These are phyloP conservation scores for Candida maris DNA, from an alignment of 805 yeast species.

Conservation along the genomic window DNA sequence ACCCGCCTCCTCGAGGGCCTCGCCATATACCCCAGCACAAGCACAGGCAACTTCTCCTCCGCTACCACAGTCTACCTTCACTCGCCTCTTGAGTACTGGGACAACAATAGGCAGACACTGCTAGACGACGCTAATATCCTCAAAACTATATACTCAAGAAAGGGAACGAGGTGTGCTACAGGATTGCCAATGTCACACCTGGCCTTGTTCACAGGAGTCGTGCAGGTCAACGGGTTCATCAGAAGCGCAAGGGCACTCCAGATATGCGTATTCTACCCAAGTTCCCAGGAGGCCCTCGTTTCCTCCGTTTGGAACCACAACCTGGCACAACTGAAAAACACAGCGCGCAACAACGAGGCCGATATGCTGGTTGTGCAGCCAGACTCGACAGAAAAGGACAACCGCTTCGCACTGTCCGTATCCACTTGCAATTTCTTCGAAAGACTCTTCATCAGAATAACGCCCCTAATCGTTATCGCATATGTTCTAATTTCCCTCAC, in stretches of 20 bases:
- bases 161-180: constrained; percentile 17
- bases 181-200: constrained; percentile 26
- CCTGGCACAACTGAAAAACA: constrained; percentile 19
- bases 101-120: constrained; percentile 28
- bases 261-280: constrained; percentile 32
- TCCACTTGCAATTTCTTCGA: constrained; percentile 20
- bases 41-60: constrained; percentile 1
- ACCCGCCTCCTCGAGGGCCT: constrained; percentile 25
- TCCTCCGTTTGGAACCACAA: constrained; percentile 32
- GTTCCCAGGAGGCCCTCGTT: constrained; percentile 9
- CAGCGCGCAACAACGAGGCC: constrained; percentile 1
- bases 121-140: constrained; percentile 33
- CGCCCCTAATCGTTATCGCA: constrained; percentile 20
- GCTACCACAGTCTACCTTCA: constrained; percentile 27
- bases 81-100: constrained; percentile 45
- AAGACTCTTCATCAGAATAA: constrained; percentile 6
- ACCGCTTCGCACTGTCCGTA: constrained; percentile 15
- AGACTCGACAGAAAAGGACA: constrained; percentile 4
- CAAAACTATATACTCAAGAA: constrained; percentile 36
- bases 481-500: constrained; percentile 35
- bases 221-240: constrained; percentile 41
- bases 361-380: constrained; percentile 3
- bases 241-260: constrained; percentile 38
- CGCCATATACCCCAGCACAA: constrained; percentile 5
- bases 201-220: constrained; percentile 36